Conservation (phyloP, 2,329 filamentous ascomycete species). For the Gyromitra esculenta region DNA sequence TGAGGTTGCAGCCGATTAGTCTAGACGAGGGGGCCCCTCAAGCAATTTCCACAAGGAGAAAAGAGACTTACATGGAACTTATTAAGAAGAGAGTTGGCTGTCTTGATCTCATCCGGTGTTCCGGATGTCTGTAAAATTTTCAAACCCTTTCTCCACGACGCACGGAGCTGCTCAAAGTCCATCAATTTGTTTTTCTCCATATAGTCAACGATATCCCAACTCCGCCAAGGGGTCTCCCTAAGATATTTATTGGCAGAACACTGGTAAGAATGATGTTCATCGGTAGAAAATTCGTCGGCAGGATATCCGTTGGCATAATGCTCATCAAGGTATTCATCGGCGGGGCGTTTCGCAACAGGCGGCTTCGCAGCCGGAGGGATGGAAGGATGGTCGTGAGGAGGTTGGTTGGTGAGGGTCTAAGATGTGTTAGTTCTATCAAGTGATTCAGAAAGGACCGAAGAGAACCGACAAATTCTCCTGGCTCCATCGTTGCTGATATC, state of each 20-base stretch:
- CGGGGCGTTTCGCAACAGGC: not conserved
- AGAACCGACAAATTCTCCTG: not conserved
- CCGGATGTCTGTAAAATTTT: not conserved
- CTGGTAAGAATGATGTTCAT: not conserved
- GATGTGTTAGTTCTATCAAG: not conserved
- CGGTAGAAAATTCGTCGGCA: not conserved
- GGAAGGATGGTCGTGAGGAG: not conserved
- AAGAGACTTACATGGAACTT: conserved; percentile 11
- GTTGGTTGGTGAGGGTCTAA: not conserved
- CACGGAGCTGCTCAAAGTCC: not conserved
- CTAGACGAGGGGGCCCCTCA: not conserved
- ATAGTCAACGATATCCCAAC: conserved; percentile 19
- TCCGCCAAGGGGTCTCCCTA: not conserved
- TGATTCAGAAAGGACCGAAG: not conserved
- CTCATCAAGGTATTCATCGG: not conserved
- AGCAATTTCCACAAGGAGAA: not conserved
- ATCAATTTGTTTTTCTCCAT: not conserved
- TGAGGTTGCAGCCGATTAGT: conserved; percentile 11
- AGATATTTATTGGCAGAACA: conserved; percentile 15
- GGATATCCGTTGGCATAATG: not conserved
- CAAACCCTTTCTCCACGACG: not conserved
- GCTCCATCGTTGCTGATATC: not conserved
- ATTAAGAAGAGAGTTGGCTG: conserved; percentile 1
- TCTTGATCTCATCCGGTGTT: not conserved
- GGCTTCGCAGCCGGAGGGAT: not conserved